These are phyloP conservation scores for Mollisiaceae sp. DNA, from an alignment of 2,329 filamentous ascomycete genomes.

Conservation along the genomic window DNA sequence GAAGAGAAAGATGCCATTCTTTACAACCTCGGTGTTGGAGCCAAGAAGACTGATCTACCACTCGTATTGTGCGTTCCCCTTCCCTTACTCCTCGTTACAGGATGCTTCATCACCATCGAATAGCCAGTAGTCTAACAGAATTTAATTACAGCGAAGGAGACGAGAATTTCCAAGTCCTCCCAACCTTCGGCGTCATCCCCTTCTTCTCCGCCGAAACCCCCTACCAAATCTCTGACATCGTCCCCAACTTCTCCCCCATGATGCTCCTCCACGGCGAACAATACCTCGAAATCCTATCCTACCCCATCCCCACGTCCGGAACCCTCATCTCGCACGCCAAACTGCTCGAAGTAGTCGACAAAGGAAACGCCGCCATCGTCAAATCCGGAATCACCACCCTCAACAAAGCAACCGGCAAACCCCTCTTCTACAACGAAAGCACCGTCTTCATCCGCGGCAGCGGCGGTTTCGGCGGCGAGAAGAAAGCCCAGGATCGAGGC, in stretches of 20 bases:
- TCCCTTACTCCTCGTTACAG: background rate
- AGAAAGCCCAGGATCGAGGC: conserved; percentile 78
- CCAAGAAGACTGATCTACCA: conserved; percentile 85
- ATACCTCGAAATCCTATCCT: conserved; percentile 92
- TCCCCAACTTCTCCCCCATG: conserved; percentile 97
- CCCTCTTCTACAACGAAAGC: conserved; percentile 95
- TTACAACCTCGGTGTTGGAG: conserved; percentile 93
- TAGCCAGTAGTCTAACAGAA: too few relatives aligned
- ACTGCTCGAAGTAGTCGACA: conserved; percentile 94
- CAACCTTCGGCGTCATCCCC: conserved; percentile 96
- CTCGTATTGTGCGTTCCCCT: conserved; percentile 70
- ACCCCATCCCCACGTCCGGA: conserved; percentile 85
- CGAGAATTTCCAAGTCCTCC: conserved; percentile 91
- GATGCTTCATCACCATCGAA: too few relatives aligned
- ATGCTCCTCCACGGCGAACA: conserved; percentile 99
- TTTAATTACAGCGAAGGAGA: conserved; percentile 65
- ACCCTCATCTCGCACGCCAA: conserved; percentile 76
- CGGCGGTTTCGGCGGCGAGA: conserved; percentile 86
- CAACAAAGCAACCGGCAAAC: conserved; percentile 82
- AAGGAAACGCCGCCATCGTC: conserved; percentile 86
- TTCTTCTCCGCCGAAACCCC: conserved; percentile 83
- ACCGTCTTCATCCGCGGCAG: conserved; percentile 92
- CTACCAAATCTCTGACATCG: conserved; percentile 79
- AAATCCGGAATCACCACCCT: conserved; percentile 82
- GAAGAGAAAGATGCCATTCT: conserved; percentile 88